These are phyloP conservation scores for Saitozyma podzolica DNA, from an alignment of 768 basidiomycete species.

Conservation along the genomic window DNA sequence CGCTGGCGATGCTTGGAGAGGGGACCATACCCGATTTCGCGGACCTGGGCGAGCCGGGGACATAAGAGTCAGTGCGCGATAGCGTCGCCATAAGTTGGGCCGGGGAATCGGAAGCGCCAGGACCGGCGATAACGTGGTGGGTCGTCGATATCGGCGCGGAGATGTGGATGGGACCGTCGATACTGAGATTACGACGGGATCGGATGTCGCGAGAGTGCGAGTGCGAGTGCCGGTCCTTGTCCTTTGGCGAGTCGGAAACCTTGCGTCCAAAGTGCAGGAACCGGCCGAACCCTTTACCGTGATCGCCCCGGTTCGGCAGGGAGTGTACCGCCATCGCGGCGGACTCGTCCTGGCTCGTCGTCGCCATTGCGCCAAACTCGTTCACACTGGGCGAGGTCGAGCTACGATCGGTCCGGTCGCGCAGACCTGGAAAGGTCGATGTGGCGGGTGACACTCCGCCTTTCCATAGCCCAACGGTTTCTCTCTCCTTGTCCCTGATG, in stretches of 20 bases:
- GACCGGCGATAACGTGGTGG: too few relatives aligned
- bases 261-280: neutral
- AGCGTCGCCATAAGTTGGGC: too few relatives aligned
- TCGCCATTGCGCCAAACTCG: constrained; percentile 1
- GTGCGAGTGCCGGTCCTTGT: neutral
- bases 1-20: neutral
- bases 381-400: neutral
- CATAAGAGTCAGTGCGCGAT: constrained; percentile 8
- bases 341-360: neutral
- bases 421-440: constrained; percentile 1
- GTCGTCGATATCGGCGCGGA: constrained; percentile 11
- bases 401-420: neutral
- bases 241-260: neutral
- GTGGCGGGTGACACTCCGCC: neutral
- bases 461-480: neutral
- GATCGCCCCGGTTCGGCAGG: neutral
- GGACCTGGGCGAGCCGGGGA: constrained; percentile 1
- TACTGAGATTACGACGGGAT: constrained; percentile 1
- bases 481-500: neutral
- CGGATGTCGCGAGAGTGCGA: too few relatives aligned
- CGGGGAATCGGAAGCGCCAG: too few relatives aligned
- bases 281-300: neutral
- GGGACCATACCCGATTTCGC: neutral
- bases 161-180: constrained; percentile 12
- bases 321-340: neutral